These are phyloP conservation scores for Neofusicoccum sp. DNA, from an alignment of 2,329 filamentous ascomycete species.

Conservation along the genomic window DNA sequence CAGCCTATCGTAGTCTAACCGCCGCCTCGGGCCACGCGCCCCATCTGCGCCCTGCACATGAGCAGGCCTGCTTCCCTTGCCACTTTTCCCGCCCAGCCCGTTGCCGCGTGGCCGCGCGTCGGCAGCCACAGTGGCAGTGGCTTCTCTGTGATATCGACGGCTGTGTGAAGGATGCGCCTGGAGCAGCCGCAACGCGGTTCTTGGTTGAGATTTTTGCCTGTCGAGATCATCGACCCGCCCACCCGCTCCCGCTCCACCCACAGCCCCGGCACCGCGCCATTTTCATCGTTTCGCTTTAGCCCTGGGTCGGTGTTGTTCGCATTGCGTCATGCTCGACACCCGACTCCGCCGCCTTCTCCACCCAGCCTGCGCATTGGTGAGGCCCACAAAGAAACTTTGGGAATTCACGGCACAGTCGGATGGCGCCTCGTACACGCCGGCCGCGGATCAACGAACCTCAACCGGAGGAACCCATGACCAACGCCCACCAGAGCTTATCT, in stretches of 20 bases:
- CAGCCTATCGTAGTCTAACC: not conserved
- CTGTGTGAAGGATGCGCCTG: not conserved
- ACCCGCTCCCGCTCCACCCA: not conserved
- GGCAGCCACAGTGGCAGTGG: not conserved
- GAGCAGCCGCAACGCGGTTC: not conserved
- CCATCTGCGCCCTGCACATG: not conserved
- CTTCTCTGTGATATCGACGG: not conserved
- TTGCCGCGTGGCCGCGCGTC: not conserved
- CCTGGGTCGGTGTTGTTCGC: not conserved
- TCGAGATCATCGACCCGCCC: not conserved
- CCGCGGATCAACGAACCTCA: not conserved
- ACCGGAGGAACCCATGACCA: not conserved
- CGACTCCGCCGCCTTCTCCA: not conserved
- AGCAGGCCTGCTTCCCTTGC: not conserved
- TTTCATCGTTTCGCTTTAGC: not conserved
- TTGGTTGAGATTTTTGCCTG: not conserved
- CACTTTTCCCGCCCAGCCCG: not conserved
- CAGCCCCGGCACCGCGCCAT: not conserved
- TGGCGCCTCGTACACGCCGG: not conserved
- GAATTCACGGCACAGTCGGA: not conserved
- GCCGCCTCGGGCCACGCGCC: not conserved
- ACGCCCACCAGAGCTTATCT: not conserved
- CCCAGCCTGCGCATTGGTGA: not conserved
- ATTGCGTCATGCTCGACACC: constrained; percentile 5
- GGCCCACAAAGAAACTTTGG: not conserved